A percentile compares a stretch with the other conserved stretches of the same genome.
Evolutionary conservation across 1,284 basidiomycete genomes (phyloP).

Genomic region (Cryptococcus jaspeensis): DNA sequence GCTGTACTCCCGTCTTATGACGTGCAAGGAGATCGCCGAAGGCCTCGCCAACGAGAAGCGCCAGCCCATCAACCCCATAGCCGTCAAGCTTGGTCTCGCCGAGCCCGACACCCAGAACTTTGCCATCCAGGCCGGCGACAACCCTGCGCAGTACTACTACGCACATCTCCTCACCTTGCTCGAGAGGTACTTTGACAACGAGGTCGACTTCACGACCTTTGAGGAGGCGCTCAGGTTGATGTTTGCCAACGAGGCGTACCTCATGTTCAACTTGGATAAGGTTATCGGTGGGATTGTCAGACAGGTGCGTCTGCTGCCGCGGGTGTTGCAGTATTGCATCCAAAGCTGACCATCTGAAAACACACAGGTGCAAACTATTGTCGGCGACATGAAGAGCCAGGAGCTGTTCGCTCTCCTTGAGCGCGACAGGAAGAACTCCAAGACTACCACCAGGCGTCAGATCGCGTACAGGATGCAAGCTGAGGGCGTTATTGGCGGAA

Average conservation of each 20-base stretch:
- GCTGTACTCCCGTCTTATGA: slow-evolving; percentile 76
- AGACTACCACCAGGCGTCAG: slow-evolving; percentile 73
- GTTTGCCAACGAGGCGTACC: slow-evolving; percentile 92
- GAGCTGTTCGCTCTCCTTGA: slow-evolving; percentile 79
- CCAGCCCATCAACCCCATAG: slow-evolving; percentile 57
- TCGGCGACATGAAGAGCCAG: slow-evolving; percentile 77
- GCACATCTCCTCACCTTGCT: slow-evolving; percentile 85
- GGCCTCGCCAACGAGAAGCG: slow-evolving; percentile 51
- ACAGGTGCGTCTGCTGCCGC: slow-evolving; percentile 59
- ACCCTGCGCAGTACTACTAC: slow-evolving; percentile 69
- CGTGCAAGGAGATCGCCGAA: slow-evolving; percentile 71
- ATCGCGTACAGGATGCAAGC: slow-evolving; percentile 79
- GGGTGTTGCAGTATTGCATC: not conserved
- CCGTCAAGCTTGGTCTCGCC: slow-evolving; percentile 64
- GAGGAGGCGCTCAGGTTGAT: slow-evolving; percentile 96
- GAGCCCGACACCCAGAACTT: slow-evolving; percentile 54
- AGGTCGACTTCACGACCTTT: slow-evolving; percentile 83
- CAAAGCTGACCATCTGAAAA: not conserved
- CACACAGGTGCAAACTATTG: slow-evolving; percentile 67
- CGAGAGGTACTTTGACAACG: slow-evolving; percentile 89
- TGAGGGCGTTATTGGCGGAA: slow-evolving; percentile 77
- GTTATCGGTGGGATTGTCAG: slow-evolving; percentile 83
- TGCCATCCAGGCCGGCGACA: slow-evolving; percentile 51
- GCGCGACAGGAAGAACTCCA: slow-evolving; percentile 62
- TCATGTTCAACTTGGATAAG: slow-evolving; percentile 91